Percentiles rank a stretch among this genome's conserved stretches.
Evolutionary conservation across 441 rosid species (phyloP).

Genomic region (Aquilaria agallochum): DNA sequence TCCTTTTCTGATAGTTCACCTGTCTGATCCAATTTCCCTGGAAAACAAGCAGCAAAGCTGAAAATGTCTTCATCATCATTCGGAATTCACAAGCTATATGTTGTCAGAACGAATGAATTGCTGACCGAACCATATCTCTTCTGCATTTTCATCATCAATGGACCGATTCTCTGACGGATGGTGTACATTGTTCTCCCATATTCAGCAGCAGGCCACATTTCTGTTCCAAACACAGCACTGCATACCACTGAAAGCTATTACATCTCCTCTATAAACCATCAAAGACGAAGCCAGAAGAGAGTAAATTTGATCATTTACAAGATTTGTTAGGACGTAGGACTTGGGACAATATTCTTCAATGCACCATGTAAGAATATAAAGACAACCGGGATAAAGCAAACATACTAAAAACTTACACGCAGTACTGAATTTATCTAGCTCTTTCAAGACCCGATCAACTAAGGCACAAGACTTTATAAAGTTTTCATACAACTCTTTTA

Average conservation of each 20-base stretch:
- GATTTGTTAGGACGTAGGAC: too few species aligned
- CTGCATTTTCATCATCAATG: slow-evolving; percentile 67
- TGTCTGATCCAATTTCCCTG: slow-evolving; percentile 58
- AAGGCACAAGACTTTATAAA: too few species aligned
- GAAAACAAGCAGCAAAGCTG: slow-evolving; percentile 10
- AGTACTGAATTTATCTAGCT: too few species aligned
- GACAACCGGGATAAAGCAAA: too few species aligned
- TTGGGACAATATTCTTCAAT: too few species aligned
- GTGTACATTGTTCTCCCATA: slow-evolving; percentile 96
- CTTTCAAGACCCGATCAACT: too few species aligned
- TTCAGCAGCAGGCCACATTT: slow-evolving; percentile 93
- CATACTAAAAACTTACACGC: too few species aligned
- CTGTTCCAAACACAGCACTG: slow-evolving; percentile 98
- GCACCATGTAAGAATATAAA: too few species aligned
- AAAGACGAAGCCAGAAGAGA: too few species aligned
- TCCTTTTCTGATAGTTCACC: slow-evolving; percentile 90
- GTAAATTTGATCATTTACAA: too few species aligned
- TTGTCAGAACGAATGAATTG: not conserved
- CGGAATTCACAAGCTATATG: not conserved
- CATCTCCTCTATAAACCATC: slow-evolving; percentile 7
- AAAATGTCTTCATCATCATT: not conserved
- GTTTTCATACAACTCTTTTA: too few species aligned
- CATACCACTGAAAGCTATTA: slow-evolving; percentile 27
- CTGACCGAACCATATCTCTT: slow-evolving; percentile 64
- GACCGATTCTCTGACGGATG: slow-evolving; percentile 89